phyloP scores from a whole-genome alignment of 2,329 filamentous ascomycete species.

The Pyrenophora graminea region DNA sequence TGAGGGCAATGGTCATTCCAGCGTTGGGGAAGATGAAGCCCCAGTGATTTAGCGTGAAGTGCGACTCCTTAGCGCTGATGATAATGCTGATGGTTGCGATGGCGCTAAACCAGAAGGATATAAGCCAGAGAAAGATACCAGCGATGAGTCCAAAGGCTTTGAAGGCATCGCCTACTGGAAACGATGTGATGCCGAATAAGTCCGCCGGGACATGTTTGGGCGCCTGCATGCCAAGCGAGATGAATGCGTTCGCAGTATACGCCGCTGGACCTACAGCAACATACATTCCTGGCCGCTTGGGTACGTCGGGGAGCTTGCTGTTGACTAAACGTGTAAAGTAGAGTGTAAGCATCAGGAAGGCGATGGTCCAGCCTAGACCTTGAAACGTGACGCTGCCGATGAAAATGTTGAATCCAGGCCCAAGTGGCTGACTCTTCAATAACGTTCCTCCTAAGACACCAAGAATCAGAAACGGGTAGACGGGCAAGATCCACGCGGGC shows the following conservation, averaged over 20 bases:
- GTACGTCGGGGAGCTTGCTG: constrained; percentile 54
- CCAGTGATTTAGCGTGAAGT: constrained; percentile 51
- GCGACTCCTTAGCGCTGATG: constrained; percentile 46
- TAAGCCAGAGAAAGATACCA: constrained; percentile 54
- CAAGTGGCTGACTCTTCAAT: constrained; percentile 41
- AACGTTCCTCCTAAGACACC: constrained; percentile 44
- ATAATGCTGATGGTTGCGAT: constrained; percentile 48
- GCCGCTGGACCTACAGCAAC: constrained; percentile 52
- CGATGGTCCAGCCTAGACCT: constrained; percentile 68
- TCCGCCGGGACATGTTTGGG: constrained; percentile 40
- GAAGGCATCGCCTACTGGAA: constrained; percentile 45
- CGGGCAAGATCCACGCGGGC: constrained; percentile 46
- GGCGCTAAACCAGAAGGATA: constrained; percentile 57
- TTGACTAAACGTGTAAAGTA: constrained; percentile 73
- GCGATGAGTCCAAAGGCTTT: constrained; percentile 49
- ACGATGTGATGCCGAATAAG: constrained; percentile 39
- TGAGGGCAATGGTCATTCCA: constrained; percentile 62
- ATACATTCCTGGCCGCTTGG: constrained; percentile 54
- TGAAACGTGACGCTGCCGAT: constrained; percentile 69
- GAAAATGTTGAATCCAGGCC: constrained; percentile 26
- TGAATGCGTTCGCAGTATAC: constrained; percentile 32
- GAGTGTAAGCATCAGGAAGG: constrained; percentile 69
- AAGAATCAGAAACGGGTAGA: constrained; percentile 43
- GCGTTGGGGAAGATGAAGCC: constrained; percentile 67
- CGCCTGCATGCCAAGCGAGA: constrained; percentile 50